Evolutionary conservation across 2,329 filamentous ascomycete genomes (phyloP).

Genomic region (Diplodia corticola): DNA sequence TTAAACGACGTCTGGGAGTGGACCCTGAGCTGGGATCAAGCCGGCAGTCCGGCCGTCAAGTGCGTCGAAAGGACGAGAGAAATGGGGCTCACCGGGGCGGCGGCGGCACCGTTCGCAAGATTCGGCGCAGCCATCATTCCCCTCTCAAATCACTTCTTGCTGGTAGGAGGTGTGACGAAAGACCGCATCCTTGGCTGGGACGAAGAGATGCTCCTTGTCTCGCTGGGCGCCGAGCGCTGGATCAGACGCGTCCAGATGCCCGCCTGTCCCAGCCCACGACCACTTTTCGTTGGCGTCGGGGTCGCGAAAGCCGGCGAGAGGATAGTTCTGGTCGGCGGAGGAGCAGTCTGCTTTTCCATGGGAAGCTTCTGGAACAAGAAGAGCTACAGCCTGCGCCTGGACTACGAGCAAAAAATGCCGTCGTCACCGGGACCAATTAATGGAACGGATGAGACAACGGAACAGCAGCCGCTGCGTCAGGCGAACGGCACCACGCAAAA

Average conservation of each 20-base stretch:
- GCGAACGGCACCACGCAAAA: neutral
- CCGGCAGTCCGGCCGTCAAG: slow-evolving; percentile 28
- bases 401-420: neutral
- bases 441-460: neutral
- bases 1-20: slow-evolving; percentile 65
- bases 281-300: slow-evolving; percentile 71
- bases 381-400: neutral
- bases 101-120: slow-evolving; percentile 35
- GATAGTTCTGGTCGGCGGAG: slow-evolving; percentile 71
- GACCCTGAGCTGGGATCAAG: slow-evolving; percentile 47
- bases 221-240: neutral
- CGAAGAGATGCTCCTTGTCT: slow-evolving; percentile 56
- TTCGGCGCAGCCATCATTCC: slow-evolving; percentile 56
- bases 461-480: neutral
- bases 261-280: slow-evolving; percentile 47
- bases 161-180: slow-evolving; percentile 55
- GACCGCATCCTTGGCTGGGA: slow-evolving; percentile 46
- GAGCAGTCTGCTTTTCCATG: slow-evolving; percentile 88
- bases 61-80: neutral
- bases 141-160: slow-evolving; percentile 40
- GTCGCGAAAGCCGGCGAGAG: slow-evolving; percentile 51
- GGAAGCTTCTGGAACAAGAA: slow-evolving; percentile 60
- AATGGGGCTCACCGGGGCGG: neutral
- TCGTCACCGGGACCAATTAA: neutral
- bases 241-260: slow-evolving; percentile 14